Base-by-base conservation (phyloP, 2,329 filamentous ascomycete genomes). In the Ceratocystis harringtonii region DNA sequence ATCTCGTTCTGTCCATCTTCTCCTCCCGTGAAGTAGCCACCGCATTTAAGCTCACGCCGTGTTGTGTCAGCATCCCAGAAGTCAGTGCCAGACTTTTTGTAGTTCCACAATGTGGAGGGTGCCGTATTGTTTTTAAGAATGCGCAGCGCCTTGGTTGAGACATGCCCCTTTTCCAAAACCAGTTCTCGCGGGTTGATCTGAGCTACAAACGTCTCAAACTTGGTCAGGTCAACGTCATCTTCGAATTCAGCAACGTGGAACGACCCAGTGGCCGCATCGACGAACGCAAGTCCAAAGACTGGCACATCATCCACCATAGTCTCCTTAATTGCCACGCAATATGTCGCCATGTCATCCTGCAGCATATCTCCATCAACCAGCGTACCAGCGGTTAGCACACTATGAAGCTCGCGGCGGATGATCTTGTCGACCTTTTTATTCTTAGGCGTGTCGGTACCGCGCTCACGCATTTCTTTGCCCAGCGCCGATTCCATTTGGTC, bases 391-490 rank as follows among this genome's bases (percentile, higher is more conserved):
- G 94, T 99, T 32, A 99, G 80, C 12, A 99, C 90, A 70, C 90
- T 94, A 1, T 92, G 87, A 44, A 99, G 79, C 74, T 99, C 91
- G 73, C 94, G 84, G 60, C 85, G 87, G 70, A 99, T 99, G 70
- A 99, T 86, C 75, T 97, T 96, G 74, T 96, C 92, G 43, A 86
- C 87, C 74, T 92, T 94, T 74, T 82, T 79, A 65, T 76, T 72
- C 71, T 86, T 88, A 61, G 77, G 78, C 25, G 74, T 76, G 69
- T 79, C 78, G 66, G 80, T 82, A 68, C 88, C 89, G 61, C 92
- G 84, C 75, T 99, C 94, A n/a, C 94, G 87, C 94, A 99, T 97
- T 75, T 99, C 92, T 74, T 99, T 99, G 66, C 87, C 92, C 7
- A 99, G 78, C 1, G 94, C 94, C 43, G 91, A 95, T 76, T 99